Conservation (phyloP, 2,329 filamentous ascomycete genomes). For the Fusarium sp. region DNA sequence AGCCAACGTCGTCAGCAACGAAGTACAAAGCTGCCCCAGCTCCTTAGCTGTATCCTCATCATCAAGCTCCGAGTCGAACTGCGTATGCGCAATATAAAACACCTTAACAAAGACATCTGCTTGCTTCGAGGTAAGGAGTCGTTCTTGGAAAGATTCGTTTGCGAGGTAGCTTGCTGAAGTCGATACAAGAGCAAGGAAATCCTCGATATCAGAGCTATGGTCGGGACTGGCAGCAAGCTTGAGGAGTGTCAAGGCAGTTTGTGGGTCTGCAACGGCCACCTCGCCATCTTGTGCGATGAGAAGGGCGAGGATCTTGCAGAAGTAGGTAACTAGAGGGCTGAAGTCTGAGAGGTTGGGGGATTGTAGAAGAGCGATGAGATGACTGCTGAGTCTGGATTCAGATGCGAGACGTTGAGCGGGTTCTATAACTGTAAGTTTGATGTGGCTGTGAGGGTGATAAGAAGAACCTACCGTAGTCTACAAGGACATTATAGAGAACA, state of each 20-base stretch:
- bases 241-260: slow-evolving; percentile 64
- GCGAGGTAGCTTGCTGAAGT: slow-evolving; percentile 69
- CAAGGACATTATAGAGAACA: slow-evolving; percentile 72
- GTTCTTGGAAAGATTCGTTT: slow-evolving; percentile 63
- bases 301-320: slow-evolving; percentile 69
- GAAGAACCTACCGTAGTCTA: slow-evolving; percentile 68
- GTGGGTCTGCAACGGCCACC: slow-evolving; percentile 56
- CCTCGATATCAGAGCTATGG: slow-evolving; percentile 62
- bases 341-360: slow-evolving; percentile 59
- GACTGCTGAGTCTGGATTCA: slow-evolving; percentile 62
- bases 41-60: slow-evolving; percentile 59
- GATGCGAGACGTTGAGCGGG: slow-evolving; percentile 69
- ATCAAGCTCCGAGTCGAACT: slow-evolving; percentile 58
- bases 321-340: slow-evolving; percentile 61
- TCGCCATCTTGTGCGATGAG: slow-evolving; percentile 67
- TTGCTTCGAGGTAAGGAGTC: slow-evolving; percentile 57
- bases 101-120: slow-evolving; percentile 61
- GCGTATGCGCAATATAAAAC: slow-evolving; percentile 62
- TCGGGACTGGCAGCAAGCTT: slow-evolving; percentile 59
- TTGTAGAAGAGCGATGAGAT: slow-evolving; percentile 63
- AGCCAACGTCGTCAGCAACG: slow-evolving; percentile 65
- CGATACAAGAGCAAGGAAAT: slow-evolving; percentile 65
- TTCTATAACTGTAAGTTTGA: slow-evolving; percentile 55
- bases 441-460: accelerated
- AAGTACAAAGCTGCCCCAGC: slow-evolving; percentile 62